These are phyloP conservation scores for Botryobasidium botryosum DNA, from an alignment of 768 basidiomycete species.

Conservation along the genomic window DNA sequence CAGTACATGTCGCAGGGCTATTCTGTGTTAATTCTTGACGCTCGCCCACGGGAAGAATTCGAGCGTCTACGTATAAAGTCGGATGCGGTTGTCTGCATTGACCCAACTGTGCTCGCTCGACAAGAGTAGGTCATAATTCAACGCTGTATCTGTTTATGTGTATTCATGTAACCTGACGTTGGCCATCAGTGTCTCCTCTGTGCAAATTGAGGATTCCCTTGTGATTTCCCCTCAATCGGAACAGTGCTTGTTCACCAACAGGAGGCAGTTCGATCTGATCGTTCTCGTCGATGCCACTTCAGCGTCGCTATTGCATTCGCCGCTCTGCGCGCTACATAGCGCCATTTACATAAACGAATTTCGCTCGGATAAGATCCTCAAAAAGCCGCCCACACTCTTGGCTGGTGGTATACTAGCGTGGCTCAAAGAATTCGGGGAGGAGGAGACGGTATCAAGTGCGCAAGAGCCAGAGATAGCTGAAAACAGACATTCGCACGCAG, in stretches of 20 bases:
- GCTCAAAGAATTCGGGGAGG: slow-evolving; percentile 36
- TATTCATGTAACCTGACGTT: neutral
- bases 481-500: no score
- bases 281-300: slow-evolving; percentile 66
- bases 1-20: slow-evolving; percentile 35
- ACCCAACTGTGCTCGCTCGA: slow-evolving; percentile 58
- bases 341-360: slow-evolving; percentile 63
- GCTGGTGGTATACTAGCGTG: slow-evolving; percentile 75
- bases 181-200: slow-evolving; percentile 39
- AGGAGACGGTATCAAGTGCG: slow-evolving; percentile 24
- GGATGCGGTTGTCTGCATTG: slow-evolving; percentile 63
- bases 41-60: slow-evolving; percentile 64
- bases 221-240: slow-evolving; percentile 54
- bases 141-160: neutral
- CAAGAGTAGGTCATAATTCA: slow-evolving; percentile 35
- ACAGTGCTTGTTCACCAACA: slow-evolving; percentile 56
- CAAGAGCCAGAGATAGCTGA: no score
- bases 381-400: slow-evolving; percentile 64
- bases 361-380: slow-evolving; percentile 42
- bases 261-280: slow-evolving; percentile 78
- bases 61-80: slow-evolving; percentile 50
- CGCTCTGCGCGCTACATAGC: slow-evolving; percentile 41
- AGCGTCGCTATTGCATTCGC: slow-evolving; percentile 30
- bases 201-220: slow-evolving; percentile 57
- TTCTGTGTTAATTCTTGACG: slow-evolving; percentile 63